Percentiles rank a stretch among this genome's conserved stretches.
These are phyloP conservation scores for Termitomyces sp. DNA, from an alignment of 1,284 basidiomycete species.

Conservation along the genomic window DNA sequence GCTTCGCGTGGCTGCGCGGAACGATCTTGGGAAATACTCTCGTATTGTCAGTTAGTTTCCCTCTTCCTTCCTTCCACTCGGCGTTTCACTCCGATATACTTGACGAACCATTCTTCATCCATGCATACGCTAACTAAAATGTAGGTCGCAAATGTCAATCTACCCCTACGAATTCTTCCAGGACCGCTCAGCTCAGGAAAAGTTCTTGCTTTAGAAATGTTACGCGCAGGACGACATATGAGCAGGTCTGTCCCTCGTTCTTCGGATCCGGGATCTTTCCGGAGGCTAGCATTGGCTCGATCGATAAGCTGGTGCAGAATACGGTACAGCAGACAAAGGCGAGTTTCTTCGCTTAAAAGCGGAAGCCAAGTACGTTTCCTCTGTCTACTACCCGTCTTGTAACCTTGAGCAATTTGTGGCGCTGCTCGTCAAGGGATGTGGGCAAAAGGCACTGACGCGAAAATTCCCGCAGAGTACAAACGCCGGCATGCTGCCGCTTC, in stretches of 20 bases:
- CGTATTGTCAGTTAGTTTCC: slow-evolving; percentile 53
- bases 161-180: slow-evolving; percentile 45
- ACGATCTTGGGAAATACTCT: slow-evolving; percentile 59
- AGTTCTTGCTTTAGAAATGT: slow-evolving; percentile 71
- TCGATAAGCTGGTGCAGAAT: slow-evolving; percentile 63
- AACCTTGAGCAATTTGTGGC: slow-evolving; percentile 27
- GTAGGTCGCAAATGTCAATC: slow-evolving; percentile 65
- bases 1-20: slow-evolving; percentile 66
- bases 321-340: slow-evolving; percentile 61
- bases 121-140: neutral
- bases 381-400: neutral
- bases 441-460: slow-evolving; percentile 50
- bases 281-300: neutral
- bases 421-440: slow-evolving; percentile 66
- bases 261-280: neutral
- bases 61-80: neutral
- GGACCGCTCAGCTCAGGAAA: slow-evolving; percentile 42
- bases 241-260: slow-evolving; percentile 32
- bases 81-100: neutral
- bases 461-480: slow-evolving; percentile 80
- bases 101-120: neutral
- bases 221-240: slow-evolving; percentile 74
- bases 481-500: slow-evolving; percentile 42
- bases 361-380: slow-evolving; percentile 58
- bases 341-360: slow-evolving; percentile 32